A percentile compares a stretch with the other conserved stretches of the same genome.
Conservation (phyloP, 352 stramenopile species). For the Phytophthora agathidicida region DNA sequence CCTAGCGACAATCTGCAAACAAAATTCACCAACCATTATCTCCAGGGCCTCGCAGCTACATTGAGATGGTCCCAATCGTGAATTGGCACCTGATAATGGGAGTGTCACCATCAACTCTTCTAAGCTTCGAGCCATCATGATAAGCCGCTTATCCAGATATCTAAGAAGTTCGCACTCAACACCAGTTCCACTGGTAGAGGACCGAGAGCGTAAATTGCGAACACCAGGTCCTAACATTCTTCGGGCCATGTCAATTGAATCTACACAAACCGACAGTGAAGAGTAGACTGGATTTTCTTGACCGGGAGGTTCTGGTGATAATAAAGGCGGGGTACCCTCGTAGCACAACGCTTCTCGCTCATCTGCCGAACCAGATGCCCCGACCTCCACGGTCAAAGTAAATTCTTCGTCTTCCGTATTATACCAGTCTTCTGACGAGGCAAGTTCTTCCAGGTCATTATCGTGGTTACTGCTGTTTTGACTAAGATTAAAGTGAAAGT, state of each 20-base stretch:
- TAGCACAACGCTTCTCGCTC: neutral
- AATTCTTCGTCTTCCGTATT: slow-evolving; percentile 1
- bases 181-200: slow-evolving; percentile 15
- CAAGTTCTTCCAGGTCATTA: slow-evolving; percentile 2
- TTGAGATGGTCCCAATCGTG: neutral
- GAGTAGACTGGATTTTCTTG: slow-evolving; percentile 13
- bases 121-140: slow-evolving; percentile 24
- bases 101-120: slow-evolving; percentile 17
- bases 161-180: slow-evolving; percentile 45
- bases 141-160: slow-evolving; percentile 38
- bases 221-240: slow-evolving; percentile 46
- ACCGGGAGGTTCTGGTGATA: neutral
- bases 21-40: slow-evolving; percentile 57
- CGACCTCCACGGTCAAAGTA: neutral
- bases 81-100: neutral
- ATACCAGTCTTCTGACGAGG: slow-evolving; percentile 7
- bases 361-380: neutral
- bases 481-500: neutral
- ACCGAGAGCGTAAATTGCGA: slow-evolving; percentile 21
- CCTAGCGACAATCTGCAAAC: slow-evolving; percentile 52
- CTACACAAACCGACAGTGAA: slow-evolving; percentile 42
- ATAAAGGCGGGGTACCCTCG: neutral
- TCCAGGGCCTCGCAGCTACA: slow-evolving; percentile 36
- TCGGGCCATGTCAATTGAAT: slow-evolving; percentile 52
- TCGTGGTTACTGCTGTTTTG: neutral